Base-by-base conservation (phyloP, 306 rosid species). In the Malus orientalis region DNA sequence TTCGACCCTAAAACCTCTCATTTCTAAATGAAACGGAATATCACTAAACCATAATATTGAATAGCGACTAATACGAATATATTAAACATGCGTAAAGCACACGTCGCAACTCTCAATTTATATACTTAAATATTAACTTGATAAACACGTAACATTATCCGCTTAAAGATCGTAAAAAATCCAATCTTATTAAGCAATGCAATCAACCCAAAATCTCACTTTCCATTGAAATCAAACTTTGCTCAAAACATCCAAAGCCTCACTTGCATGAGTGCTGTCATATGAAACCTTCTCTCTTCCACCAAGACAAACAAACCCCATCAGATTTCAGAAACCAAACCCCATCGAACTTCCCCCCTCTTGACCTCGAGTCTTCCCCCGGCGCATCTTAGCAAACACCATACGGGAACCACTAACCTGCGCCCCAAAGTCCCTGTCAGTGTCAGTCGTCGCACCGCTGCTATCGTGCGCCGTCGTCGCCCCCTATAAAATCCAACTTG, bases 1-100 rank as follows among this genome's bases (percentile, higher is more conserved):
- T 47, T 14, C 1, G 7, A 47, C 14, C 18, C 1, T 47, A 47
- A 14, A 6, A 47, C 7, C 54, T 47, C 0, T 14, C 19, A 47
- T 3, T 47, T 47, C 0, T 16, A 47, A 47, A 1, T 0, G 1
- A 47, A 47, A 1, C 0, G 0, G 7, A 47, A 4, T 47, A 47
- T 0, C 7, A 47, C 2, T 2, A 47, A 3, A 47, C 1, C 2
- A 6, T 47, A 47, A 0, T 47, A 14, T 0, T 47, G 0, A 47
- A 0, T 47, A 1, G 0, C 54, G 10, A 49, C 8, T 14, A 49
- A 49, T 5, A 49, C 18, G 15, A 49, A 14, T 16, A 14, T 49
- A 49, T 49, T 6, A 15, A 49, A 15, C 20, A 15, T 49, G 20
- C 20, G 2, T 49, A 6, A 49, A 16, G 15, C 7, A 5, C 23